Evolutionary conservation across 305 asterid genomes (phyloP).

Genomic region (Solanum hybrid): DNA sequence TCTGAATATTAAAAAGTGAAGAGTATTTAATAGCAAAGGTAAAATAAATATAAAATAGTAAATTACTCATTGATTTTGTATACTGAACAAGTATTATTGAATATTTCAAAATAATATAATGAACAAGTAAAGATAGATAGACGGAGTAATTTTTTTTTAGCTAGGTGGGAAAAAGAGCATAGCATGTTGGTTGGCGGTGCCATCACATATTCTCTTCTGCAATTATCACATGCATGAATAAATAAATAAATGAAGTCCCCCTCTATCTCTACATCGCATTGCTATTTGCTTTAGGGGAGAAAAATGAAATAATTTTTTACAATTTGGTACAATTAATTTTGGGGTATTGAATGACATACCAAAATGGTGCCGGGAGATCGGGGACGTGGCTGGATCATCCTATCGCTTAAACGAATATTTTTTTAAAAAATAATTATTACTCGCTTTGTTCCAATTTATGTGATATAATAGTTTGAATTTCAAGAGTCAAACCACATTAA

Average conservation of each 20-base stretch:
- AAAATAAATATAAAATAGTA: fast-evolving
- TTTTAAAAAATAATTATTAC: neutral
- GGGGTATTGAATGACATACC: neutral
- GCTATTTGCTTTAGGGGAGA: neutral
- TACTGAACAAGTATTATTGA: fast-evolving
- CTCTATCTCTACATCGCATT: neutral
- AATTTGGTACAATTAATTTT: neutral
- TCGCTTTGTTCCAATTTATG: neutral
- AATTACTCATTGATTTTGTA: too few relatives aligned
- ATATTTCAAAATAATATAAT: too few relatives aligned
- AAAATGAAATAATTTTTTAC: neutral
- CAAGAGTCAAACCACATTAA: neutral
- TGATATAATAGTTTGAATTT: neutral
- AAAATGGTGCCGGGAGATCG: neutral
- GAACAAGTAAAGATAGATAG: too few relatives aligned
- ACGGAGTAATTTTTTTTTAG: too few relatives aligned
- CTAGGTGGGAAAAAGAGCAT: neutral
- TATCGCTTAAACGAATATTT: neutral
- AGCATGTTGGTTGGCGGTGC: neutral
- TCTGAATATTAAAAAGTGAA: too few relatives aligned
- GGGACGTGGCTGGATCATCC: neutral
- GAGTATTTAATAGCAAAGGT: too few relatives aligned
- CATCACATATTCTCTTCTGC: neutral
- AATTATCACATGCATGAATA: neutral
- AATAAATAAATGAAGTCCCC: neutral